Evolutionary conservation across 106 monocot species (phyloP).

Genomic region (Dioscorea zingiberensis): DNA sequence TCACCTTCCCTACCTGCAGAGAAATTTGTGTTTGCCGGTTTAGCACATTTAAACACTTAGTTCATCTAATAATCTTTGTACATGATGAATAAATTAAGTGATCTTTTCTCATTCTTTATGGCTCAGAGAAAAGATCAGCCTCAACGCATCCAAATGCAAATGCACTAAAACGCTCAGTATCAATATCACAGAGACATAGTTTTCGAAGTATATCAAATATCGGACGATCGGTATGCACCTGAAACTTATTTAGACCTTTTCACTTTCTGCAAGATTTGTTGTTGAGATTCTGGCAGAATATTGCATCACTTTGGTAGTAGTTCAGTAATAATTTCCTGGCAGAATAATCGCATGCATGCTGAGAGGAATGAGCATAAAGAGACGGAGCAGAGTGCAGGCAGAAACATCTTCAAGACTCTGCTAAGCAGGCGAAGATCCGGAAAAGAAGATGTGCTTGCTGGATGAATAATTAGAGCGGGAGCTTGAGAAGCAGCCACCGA

Average conservation of each 20-base stretch:
- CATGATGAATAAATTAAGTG: background rate
- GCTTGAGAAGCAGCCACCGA: no score
- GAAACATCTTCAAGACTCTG: conserved; percentile 58
- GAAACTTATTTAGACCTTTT: no score
- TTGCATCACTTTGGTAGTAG: no score
- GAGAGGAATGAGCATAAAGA: background rate
- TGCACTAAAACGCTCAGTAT: conserved; percentile 49
- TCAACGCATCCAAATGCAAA: conserved; percentile 46
- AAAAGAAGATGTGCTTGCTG: conserved; percentile 42
- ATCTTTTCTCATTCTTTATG: background rate
- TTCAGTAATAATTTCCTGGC: no score
- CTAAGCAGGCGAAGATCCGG: conserved; percentile 74
- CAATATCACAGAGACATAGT: conserved; percentile 39
- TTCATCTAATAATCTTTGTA: background rate
- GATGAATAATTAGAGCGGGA: no score
- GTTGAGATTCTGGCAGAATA: no score
- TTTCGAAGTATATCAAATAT: conserved; percentile 35
- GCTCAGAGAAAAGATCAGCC: conserved; percentile 42
- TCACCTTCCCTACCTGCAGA: conserved; percentile 40
- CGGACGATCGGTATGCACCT: conserved; percentile 25
- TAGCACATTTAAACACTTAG: conserved; percentile 2
- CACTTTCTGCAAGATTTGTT: no score
- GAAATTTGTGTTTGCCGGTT: conserved; percentile 18
- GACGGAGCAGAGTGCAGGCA: conserved; percentile 33
- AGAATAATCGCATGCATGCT: no score